Percentiles rank a stretch among this genome's conserved stretches.
Conservation (phyloP, 2,329 filamentous ascomycete genomes). For the Truncatella angustata region DNA sequence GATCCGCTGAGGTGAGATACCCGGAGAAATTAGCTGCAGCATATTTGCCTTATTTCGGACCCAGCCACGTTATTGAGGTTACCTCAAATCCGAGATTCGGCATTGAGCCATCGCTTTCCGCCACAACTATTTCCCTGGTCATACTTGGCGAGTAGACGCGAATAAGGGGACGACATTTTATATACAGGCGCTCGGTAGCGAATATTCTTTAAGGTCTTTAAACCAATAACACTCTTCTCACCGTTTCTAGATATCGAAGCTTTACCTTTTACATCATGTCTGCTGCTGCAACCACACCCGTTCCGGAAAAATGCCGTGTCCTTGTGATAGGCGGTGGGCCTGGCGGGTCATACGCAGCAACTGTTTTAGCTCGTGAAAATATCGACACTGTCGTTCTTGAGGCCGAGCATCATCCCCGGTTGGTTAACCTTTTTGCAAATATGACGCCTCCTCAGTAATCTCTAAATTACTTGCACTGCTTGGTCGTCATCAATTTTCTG, state of each 20-base stretch:
- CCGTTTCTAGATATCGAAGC: neutral
- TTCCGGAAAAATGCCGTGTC: constrained; percentile 30
- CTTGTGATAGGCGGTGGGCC: constrained; percentile 45
- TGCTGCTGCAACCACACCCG: neutral
- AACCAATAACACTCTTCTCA: neutral
- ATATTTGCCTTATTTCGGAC: neutral
- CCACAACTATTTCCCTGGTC: neutral
- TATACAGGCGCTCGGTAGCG: neutral
- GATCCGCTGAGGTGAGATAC: neutral
- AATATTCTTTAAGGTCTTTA: neutral
- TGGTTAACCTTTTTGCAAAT: neutral
- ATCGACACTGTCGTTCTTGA: constrained; percentile 43
- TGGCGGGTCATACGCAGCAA: constrained; percentile 42
- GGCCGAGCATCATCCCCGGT: constrained; percentile 41
- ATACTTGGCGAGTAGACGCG: neutral
- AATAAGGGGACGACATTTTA: neutral
- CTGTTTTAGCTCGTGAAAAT: constrained; percentile 41
- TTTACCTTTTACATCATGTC: neutral
- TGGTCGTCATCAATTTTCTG: neutral
- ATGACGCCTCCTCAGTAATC: neutral
- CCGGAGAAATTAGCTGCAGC: neutral
- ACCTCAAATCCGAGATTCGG: neutral
- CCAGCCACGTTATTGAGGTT: neutral
- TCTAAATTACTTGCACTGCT: neutral
- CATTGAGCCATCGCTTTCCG: neutral